phyloP scores from a whole-genome alignment of 2,329 filamentous ascomycete genomes.

The Cryphonectria radicalis region DNA sequence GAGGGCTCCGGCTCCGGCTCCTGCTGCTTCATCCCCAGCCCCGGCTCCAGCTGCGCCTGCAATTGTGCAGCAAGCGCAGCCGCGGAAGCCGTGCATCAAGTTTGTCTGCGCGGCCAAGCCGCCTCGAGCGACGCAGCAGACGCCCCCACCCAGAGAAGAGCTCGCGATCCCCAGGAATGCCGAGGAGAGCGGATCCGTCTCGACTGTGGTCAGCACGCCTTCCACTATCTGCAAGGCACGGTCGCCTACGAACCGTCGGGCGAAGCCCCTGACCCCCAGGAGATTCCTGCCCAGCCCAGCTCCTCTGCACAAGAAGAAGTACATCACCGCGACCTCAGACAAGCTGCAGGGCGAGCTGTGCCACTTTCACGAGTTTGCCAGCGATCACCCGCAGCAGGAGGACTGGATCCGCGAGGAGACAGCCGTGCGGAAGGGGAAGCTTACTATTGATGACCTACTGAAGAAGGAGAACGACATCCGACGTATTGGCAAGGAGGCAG shows the following conservation, averaged over 20 bases:
- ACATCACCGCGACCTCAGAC: conserved; percentile 53
- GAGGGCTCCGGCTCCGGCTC: conserved; percentile 34
- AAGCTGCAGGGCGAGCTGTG: conserved; percentile 60
- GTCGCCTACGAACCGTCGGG: conserved; percentile 33
- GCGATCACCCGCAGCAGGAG: conserved; percentile 78
- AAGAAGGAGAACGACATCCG: conserved; percentile 89
- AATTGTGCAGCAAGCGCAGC: conserved; percentile 30
- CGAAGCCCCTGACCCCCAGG: conserved; percentile 40
- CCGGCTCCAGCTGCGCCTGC: neutral
- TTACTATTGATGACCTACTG: conserved; percentile 89
- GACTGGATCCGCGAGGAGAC: conserved; percentile 84
- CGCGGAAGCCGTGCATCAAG: conserved; percentile 69
- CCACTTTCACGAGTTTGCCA: conserved; percentile 90
- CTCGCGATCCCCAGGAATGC: conserved; percentile 11
- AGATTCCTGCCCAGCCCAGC: conserved; percentile 45
- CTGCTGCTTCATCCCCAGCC: neutral
- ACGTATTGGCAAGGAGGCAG: conserved; percentile 83
- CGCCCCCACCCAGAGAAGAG: conserved; percentile 17
- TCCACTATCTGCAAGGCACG: conserved; percentile 37
- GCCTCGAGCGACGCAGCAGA: conserved; percentile 37
- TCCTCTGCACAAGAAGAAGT: conserved; percentile 47
- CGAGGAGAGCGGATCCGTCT: conserved; percentile 26
- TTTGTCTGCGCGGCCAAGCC: conserved; percentile 72
- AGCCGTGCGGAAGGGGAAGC: conserved; percentile 65
- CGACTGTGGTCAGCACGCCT: conserved; percentile 28